Evolutionary conservation across 2,329 filamentous ascomycete genomes (phyloP), one percentile per base, ranked within the genome.

Genomic region (Orbilia quercus): DNA sequence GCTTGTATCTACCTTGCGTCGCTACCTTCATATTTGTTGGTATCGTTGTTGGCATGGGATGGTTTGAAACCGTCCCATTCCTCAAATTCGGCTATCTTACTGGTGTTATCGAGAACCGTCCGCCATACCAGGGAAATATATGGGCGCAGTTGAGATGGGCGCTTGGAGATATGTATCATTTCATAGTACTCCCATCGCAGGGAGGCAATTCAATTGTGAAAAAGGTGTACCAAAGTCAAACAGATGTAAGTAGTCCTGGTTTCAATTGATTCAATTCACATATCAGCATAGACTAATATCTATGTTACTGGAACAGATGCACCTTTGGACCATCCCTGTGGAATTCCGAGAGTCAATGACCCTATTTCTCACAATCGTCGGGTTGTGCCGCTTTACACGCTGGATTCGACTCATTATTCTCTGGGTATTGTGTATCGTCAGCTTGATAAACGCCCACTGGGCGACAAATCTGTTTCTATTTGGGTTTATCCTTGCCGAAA

Each of bases 301-400:
- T 36, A 34, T 54, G 20, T 16, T 54, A 45, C 16, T n/a, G n/a
- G 14, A 34, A 2, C 42, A 71, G 66, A 38, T 40, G 6, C 82
- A 84, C 55, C 79, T 84, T 16, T 84, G 83, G 83, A 84, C 83
- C 1, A 83, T 85, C 18, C 82, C 83, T 0, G 80, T 84, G 66
- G 83, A 84, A 65, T 82, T 83, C 57, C 81, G 79, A 28, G 81
- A 83, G 76, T 84, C 83, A 4, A 80, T 84, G 80, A 75, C 83
- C 20, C 76, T 83, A 3, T 83, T 84, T 64, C 71, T 82, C 18
- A 75, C 82, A 22, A 67, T 83, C 11, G 78, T 80, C 38, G 75
- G 74, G 11, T 74, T 83, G 1, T 80, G 80, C n/a, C 77, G 80
- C 12, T 75, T 82, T 31, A 78, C 79, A 50, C 73, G 79, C 5